Percentiles rank a stretch among this genome's conserved stretches.
Evolutionary conservation across 1,284 basidiomycete species (phyloP).

Genomic region (Heterobasidion irregulare): DNA sequence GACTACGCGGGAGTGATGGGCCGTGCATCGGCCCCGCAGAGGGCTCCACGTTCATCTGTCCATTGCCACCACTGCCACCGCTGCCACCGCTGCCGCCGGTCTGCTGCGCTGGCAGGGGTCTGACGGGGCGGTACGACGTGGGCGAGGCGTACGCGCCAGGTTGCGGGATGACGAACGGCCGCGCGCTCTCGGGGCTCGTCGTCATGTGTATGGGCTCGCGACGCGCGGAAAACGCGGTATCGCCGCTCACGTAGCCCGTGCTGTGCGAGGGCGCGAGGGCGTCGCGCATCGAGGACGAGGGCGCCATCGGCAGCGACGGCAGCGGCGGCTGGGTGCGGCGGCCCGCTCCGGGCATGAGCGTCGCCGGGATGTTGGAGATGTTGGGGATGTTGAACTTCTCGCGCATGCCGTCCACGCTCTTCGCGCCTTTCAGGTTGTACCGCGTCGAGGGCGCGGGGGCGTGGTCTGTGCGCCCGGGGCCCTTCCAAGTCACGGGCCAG

Average conservation of each 20-base stretch:
- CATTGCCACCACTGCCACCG: too few species aligned
- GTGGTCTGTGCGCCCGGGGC: constrained; percentile 21
- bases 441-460: constrained; percentile 5
- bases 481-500: constrained; percentile 43
- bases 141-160: not conserved
- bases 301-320: constrained; percentile 1
- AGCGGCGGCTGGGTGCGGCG: constrained; percentile 7
- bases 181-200: not conserved
- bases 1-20: not conserved
- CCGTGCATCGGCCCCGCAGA: not conserved
- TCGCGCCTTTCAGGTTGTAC: constrained; percentile 8
- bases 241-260: constrained; percentile 3
- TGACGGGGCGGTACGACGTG: constrained; percentile 1
- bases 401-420: constrained; percentile 13
- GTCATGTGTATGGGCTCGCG: not conserved
- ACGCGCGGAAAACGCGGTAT: constrained; percentile 4
- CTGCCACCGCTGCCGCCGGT: too few species aligned
- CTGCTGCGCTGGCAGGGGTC: constrained; percentile 1
- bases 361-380: not conserved
- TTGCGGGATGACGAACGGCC: not conserved
- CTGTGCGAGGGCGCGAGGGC: constrained; percentile 3
- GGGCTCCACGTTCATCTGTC: not conserved
- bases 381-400: constrained; percentile 5
- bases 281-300: not conserved
- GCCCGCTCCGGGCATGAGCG: constrained; percentile 1